These are phyloP conservation scores for Debaryomyces castellii DNA, from an alignment of 805 yeast genomes.

Conservation along the genomic window DNA sequence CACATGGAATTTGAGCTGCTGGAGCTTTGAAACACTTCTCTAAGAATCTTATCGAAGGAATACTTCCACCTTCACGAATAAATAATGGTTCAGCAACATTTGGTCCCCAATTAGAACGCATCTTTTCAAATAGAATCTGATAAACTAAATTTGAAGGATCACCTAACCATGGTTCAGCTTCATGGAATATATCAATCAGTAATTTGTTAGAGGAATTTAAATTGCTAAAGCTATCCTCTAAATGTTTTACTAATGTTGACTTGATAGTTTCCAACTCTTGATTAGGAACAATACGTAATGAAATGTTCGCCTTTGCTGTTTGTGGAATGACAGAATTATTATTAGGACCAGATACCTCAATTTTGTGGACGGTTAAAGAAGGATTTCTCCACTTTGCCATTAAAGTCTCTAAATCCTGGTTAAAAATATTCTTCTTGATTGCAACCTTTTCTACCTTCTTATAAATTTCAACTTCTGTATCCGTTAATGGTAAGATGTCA, in stretches of 20 bases:
- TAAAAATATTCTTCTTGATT: conserved; percentile 30
- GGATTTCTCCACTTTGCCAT: conserved; percentile 88
- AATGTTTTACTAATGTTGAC: conserved; percentile 42
- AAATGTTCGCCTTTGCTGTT: conserved; percentile 69
- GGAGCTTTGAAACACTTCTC: conserved; percentile 83
- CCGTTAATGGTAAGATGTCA: conserved; percentile 57
- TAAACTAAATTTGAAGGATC: conserved; percentile 77
- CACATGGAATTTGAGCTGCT: conserved; percentile 95
- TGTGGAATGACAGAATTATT: conserved; percentile 90
- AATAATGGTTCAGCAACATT: conserved; percentile 68
- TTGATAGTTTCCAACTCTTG: conserved; percentile 69
- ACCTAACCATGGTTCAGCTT: conserved; percentile 96
- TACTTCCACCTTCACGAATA: conserved; percentile 95
- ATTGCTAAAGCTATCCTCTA: conserved; percentile 46
- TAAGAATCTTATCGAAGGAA: conserved; percentile 82
- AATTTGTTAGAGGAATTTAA: conserved; percentile 64
- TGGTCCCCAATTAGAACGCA: conserved; percentile 69
- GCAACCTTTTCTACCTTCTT: conserved; percentile 52
- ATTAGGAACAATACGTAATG: conserved; percentile 86
- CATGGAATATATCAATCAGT: conserved; percentile 63
- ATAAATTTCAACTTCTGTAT: conserved; percentile 60
- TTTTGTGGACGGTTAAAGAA: conserved; percentile 80
- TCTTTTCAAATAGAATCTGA: conserved; percentile 59
- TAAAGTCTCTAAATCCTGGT: conserved; percentile 45
- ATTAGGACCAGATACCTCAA: conserved; percentile 86